These are phyloP conservation scores for Pontederia crassipes DNA, from an alignment of 176 grass and related monocot species.

Conservation along the genomic window DNA sequence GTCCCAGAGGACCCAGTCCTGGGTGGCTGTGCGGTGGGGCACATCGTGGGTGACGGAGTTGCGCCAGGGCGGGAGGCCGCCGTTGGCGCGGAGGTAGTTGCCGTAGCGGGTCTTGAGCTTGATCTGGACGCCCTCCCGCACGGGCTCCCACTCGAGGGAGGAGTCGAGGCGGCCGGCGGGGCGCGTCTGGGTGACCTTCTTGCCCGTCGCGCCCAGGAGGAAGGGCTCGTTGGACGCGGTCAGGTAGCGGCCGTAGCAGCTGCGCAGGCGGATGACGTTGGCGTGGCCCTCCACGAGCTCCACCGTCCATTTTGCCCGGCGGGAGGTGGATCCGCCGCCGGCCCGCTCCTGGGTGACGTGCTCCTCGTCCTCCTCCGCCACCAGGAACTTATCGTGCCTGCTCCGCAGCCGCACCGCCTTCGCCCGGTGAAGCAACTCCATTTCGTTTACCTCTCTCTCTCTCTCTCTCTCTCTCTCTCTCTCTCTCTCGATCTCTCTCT, in stretches of 20 bases:
- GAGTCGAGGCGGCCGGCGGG: conserved; percentile 49
- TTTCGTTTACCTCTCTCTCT: not conserved
- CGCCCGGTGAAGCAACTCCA: conserved; percentile 79
- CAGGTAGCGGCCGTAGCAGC: conserved; percentile 75
- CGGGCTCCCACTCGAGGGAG: conserved; percentile 62
- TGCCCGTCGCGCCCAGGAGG: conserved; percentile 29
- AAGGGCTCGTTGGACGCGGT: conserved; percentile 74
- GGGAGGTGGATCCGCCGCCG: conserved; percentile 39
- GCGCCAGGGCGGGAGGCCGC: conserved; percentile 20
- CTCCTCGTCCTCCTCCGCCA: conserved; percentile 74
- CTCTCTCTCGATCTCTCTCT: too few relatives aligned
- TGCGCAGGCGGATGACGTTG: conserved; percentile 54
- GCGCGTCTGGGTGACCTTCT: conserved; percentile 56
- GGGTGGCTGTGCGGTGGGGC: conserved; percentile 17
- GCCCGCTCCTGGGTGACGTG: conserved; percentile 54
- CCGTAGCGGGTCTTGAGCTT: conserved; percentile 22
- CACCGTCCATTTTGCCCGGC: conserved; percentile 52
- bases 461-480: too few relatives aligned
- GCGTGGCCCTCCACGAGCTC: conserved; percentile 34
- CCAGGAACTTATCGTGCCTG: conserved; percentile 77
- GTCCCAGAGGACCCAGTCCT: conserved; percentile 25
- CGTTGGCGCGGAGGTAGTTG: conserved; percentile 22
- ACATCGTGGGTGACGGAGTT: conserved; percentile 26
- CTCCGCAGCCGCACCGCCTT: conserved; percentile 53
- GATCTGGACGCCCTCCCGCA: not conserved